Evolutionary conservation across 2,329 filamentous ascomycete species (phyloP).

Genomic region (Atkinsonella texensis): DNA sequence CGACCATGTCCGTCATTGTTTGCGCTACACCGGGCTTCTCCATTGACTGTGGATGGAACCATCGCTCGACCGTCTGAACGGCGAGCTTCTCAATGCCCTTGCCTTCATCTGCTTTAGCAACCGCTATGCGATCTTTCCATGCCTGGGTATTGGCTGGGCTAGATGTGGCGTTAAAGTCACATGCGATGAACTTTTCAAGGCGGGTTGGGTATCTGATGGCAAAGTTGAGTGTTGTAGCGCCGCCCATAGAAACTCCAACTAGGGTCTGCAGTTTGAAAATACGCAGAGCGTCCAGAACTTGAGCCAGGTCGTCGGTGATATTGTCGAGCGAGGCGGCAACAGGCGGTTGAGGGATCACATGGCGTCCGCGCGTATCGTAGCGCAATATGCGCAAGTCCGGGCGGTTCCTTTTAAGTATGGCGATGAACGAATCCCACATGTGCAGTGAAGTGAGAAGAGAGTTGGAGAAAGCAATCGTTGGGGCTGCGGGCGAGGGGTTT

Average conservation of each 20-base stretch:
- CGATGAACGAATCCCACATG: constrained; percentile 72
- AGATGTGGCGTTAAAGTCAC: constrained; percentile 66
- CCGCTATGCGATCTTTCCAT: constrained; percentile 63
- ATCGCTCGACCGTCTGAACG: constrained; percentile 57
- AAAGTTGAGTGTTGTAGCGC: constrained; percentile 63
- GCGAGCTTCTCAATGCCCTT: constrained; percentile 56
- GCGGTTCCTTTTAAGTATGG: constrained; percentile 44
- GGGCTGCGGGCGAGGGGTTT: constrained; percentile 50
- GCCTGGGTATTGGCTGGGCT: constrained; percentile 64
- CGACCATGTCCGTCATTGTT: constrained; percentile 57
- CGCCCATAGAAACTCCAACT: constrained; percentile 71
- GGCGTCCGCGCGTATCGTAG: constrained; percentile 64
- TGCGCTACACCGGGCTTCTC: constrained; percentile 33
- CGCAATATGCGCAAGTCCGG: constrained; percentile 62
- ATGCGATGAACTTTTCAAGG: constrained; percentile 52
- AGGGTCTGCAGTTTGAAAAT: constrained; percentile 54
- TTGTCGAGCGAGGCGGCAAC: constrained; percentile 47
- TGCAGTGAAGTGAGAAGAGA: constrained; percentile 64
- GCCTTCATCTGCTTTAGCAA: constrained; percentile 47
- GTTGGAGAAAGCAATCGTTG: constrained; percentile 65
- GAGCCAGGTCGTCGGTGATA: constrained; percentile 54
- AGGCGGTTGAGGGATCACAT: constrained; percentile 33
- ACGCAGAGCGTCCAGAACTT: constrained; percentile 56
- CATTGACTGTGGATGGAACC: constrained; percentile 56
- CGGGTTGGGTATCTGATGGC: constrained; percentile 53